Evolutionary conservation across 2,329 filamentous ascomycete species (phyloP).

Genomic region (Hansfordia pulvinata): DNA sequence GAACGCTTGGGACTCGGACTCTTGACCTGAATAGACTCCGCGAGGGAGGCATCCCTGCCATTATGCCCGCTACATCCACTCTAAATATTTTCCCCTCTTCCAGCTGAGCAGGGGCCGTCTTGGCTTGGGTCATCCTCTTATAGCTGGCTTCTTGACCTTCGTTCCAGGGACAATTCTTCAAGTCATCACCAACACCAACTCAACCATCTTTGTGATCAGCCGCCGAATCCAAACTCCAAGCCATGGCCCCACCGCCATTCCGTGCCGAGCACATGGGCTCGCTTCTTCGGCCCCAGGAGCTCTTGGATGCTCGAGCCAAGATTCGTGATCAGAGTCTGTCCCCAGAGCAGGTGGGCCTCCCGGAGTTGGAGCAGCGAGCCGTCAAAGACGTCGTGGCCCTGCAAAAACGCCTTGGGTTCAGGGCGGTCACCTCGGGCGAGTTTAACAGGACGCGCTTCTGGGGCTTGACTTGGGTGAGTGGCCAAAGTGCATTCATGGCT

Average conservation of each 20-base stretch:
- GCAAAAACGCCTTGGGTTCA: constrained; percentile 53
- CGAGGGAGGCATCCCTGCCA: no score
- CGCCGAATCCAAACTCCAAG: background rate
- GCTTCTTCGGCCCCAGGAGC: constrained; percentile 52
- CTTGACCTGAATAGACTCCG: no score
- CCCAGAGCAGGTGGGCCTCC: constrained; percentile 39
- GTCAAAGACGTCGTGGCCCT: constrained; percentile 54
- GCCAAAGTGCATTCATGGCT: no score
- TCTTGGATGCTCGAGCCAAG: constrained; percentile 45
- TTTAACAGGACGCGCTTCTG: constrained; percentile 42
- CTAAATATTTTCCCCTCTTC: no score
- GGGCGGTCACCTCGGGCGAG: constrained; percentile 58
- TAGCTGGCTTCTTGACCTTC: no score
- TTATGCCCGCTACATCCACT: no score
- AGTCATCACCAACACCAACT: background rate
- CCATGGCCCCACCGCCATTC: constrained; percentile 37
- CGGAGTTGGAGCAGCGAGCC: constrained; percentile 47
- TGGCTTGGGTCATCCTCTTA: no score
- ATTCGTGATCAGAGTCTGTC: constrained; percentile 43
- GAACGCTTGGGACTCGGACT: no score
- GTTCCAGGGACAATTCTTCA: no score
- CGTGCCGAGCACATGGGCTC: constrained; percentile 67
- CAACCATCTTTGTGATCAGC: no score
- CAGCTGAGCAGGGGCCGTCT: no score
- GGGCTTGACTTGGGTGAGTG: constrained; percentile 39